These are phyloP conservation scores for Tylopilus vinaceipallidus DNA, from an alignment of 768 basidiomycete genomes.

Conservation along the genomic window DNA sequence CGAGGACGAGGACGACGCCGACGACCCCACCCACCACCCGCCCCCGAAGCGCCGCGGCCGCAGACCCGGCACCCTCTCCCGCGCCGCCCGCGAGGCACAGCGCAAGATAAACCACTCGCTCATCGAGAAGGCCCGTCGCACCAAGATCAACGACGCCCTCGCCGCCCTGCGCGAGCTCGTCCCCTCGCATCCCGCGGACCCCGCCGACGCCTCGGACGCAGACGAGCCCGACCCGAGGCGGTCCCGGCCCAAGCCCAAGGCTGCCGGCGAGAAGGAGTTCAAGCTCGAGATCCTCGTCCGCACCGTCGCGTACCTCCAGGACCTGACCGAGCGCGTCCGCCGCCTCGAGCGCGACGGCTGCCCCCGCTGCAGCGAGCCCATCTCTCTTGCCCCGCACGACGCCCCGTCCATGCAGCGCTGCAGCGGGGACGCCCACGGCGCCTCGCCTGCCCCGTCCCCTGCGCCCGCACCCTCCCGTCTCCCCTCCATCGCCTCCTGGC, in stretches of 20 bases:
- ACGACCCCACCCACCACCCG: conserved; percentile 16
- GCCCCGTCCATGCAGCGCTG: background rate
- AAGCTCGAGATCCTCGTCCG: conserved; percentile 88
- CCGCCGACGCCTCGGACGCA: conserved; percentile 31
- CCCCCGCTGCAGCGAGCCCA: conserved; percentile 21
- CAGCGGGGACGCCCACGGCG: background rate
- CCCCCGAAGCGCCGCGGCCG: conserved; percentile 63
- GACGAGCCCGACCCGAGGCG: conserved; percentile 30
- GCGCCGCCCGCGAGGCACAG: conserved; percentile 78
- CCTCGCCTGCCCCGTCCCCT: background rate
- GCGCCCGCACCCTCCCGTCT: conserved; percentile 38
- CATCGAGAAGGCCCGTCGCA: conserved; percentile 90
- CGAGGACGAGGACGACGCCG: conserved; percentile 6
- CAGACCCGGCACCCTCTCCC: conserved; percentile 70
- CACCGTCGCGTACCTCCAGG: conserved; percentile 76
- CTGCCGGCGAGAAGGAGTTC: conserved; percentile 77
- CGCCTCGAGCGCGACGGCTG: conserved; percentile 37
- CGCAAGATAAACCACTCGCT: conserved; percentile 92
- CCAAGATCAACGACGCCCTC: conserved; percentile 94
- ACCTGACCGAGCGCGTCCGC: conserved; percentile 56
- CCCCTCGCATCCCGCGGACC: conserved; percentile 42
- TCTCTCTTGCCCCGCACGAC: conserved; percentile 9
- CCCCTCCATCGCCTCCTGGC: conserved; percentile 70
- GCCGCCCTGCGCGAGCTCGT: conserved; percentile 75
- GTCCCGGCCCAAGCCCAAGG: conserved; percentile 30